Evolutionary conservation across 2,329 filamentous ascomycete species (phyloP).

Genomic region (Westerdykella aurantiaca): DNA sequence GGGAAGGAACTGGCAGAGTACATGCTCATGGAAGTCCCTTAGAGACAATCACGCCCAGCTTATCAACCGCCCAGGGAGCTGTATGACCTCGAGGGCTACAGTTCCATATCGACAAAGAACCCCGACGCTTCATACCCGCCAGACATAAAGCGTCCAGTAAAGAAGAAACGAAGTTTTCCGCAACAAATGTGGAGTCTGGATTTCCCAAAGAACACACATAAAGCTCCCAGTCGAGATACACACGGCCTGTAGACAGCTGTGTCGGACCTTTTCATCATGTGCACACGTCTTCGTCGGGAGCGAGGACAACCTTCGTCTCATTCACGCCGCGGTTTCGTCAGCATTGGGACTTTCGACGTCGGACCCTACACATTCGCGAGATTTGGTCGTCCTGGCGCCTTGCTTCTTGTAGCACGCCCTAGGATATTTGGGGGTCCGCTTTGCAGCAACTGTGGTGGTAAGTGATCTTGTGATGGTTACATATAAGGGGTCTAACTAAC

Average conservation of each 20-base stretch:
- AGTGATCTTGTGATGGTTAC: constrained; percentile 12
- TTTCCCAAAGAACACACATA: constrained; percentile 67
- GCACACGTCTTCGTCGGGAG: constrained; percentile 58
- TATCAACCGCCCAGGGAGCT: constrained; percentile 61
- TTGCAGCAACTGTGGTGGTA: constrained; percentile 56
- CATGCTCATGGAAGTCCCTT: constrained; percentile 14
- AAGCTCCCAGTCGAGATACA: constrained; percentile 64
- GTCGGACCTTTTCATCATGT: constrained; percentile 66
- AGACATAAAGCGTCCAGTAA: constrained; percentile 57
- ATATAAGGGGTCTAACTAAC: constrained; percentile 1
- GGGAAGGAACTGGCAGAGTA: constrained; percentile 24
- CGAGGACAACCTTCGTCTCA: no score
- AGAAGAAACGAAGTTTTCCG: constrained; percentile 64
- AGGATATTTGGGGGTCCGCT: constrained; percentile 54
- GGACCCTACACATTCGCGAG: no score
- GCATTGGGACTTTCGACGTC: no score
- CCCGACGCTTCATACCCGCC: constrained; percentile 52
- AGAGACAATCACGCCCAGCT: constrained; percentile 53
- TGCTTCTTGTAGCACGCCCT: constrained; percentile 59
- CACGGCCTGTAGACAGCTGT: constrained; percentile 62
- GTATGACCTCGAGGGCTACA: constrained; percentile 51
- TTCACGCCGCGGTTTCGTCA: no score
- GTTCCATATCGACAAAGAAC: constrained; percentile 54
- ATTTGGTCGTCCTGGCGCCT: no score
- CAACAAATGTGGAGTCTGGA: constrained; percentile 65